Conservation (phyloP, 768 basidiomycete species). For the Lactifluus subvellereus region DNA sequence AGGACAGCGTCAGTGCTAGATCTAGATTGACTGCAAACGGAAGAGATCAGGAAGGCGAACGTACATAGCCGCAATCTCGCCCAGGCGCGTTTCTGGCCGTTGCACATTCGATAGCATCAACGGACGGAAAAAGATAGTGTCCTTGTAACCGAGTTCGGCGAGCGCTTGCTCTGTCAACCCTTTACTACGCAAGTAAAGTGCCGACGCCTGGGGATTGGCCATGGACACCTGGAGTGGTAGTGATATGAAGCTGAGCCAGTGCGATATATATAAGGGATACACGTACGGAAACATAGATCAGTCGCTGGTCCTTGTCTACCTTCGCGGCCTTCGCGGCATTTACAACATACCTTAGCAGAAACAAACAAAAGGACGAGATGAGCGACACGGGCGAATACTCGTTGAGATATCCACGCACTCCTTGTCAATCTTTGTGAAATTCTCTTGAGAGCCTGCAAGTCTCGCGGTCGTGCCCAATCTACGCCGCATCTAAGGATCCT, state of each 20-base stretch:
- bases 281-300: conserved; percentile 65
- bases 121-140: conserved; percentile 68
- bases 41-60: background rate
- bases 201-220: conserved; percentile 44
- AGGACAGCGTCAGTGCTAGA: background rate
- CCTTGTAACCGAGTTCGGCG: conserved; percentile 60
- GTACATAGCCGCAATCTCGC: conserved; percentile 1
- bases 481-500: background rate
- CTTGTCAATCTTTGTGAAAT: conserved; percentile 73
- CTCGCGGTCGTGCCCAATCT: conserved; percentile 63
- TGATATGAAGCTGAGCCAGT: background rate
- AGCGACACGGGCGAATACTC: background rate
- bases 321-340: conserved; percentile 60
- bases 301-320: conserved; percentile 43
- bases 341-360: conserved; percentile 55
- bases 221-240: conserved; percentile 36
- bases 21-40: background rate
- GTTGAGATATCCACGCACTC: conserved; percentile 39
- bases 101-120: conserved; percentile 34
- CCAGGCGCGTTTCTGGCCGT: background rate
- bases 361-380: background rate
- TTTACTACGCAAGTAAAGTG: conserved; percentile 60
- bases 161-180: conserved; percentile 68
- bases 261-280: conserved; percentile 19
- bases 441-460: conserved; percentile 53